Evolutionary conservation across 108 stramenopile species (phyloP), one percentile per base, ranked within the genome.

Genomic region (Stephanodiscus triporus): DNA sequence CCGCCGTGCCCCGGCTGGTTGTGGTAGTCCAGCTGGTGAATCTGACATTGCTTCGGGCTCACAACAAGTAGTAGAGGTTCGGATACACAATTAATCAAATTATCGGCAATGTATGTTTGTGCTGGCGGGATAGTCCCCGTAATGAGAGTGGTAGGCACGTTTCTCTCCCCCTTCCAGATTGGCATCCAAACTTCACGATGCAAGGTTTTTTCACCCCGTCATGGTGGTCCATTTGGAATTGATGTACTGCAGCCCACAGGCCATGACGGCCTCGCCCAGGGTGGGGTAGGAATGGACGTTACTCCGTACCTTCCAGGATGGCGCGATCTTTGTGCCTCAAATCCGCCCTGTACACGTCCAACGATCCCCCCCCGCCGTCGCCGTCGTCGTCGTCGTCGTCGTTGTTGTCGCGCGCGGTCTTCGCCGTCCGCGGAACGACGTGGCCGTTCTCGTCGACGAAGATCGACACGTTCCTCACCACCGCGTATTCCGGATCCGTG

Each of bases 221-320:
- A 65, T 62, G 30, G 69, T 81, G 40, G 77, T 66, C 86, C 86
- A 87, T 19, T 77, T 79, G 26, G 86, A 74, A 69, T 92, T 92
- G 66, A 95, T 91, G 77, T 85, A 91, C 47, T 92, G 90, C 30
- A 95, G 23, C 3, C 94, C 94, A 70, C 89, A 91, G 16, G 86
- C 83, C 90, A 89, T 89, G 23, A 95, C 89, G 32, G 86, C 86
- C 66, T 95, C 94, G 9, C 94, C 94, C 11, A 91, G 82, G 13
- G 97, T 96, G 9, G 98, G 98, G 80, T 98, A 98, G 3, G 91
- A 80, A 84, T 97, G 98, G 38, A 98, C 95, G 68, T 97, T 97
- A 47, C 92, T 81, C 87, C 17, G 84, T 81, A 27, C 77, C 63
- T 75, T 98, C 98, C 55, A 91, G 56, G 57, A 97, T 94, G 13